Percentiles rank a stretch among this genome's conserved stretches.
These are phyloP conservation scores for Eutrema japonicum DNA, from an alignment of 345 rosid species.

Conservation along the genomic window DNA sequence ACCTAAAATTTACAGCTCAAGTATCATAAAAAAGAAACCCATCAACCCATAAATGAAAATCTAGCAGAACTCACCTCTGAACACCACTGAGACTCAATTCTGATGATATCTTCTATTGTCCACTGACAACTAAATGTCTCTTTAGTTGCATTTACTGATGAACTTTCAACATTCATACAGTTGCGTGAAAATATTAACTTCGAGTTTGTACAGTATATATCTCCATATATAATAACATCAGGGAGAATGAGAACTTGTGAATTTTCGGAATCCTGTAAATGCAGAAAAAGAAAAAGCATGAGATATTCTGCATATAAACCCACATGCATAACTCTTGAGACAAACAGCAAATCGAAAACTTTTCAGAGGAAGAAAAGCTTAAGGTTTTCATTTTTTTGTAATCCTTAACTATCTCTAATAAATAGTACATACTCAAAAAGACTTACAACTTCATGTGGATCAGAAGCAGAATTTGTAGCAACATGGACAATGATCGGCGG, in stretches of 20 bases:
- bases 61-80: slow-evolving; percentile 50
- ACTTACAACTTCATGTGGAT: slow-evolving; percentile 37
- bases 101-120: slow-evolving; percentile 55
- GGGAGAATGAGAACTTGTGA: slow-evolving; percentile 53
- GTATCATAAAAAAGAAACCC: slow-evolving; percentile 6
- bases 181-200: slow-evolving; percentile 54
- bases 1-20: slow-evolving; percentile 50
- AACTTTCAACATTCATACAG: slow-evolving; percentile 57
- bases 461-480: slow-evolving; percentile 22
- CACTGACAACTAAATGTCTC: slow-evolving; percentile 51
- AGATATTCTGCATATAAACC: slow-evolving; percentile 19
- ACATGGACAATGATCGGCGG: no score
- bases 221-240: slow-evolving; percentile 54
- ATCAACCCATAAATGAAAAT: slow-evolving; percentile 20
- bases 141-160: slow-evolving; percentile 48
- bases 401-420: slow-evolving; percentile 4
- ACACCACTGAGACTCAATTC: slow-evolving; percentile 60
- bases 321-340: slow-evolving; percentile 6
- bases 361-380: slow-evolving; percentile 10
- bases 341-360: slow-evolving; percentile 18
- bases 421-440: slow-evolving; percentile 6
- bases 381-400: not conserved
- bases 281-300: slow-evolving; percentile 14
- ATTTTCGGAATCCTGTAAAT: slow-evolving; percentile 54
- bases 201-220: slow-evolving; percentile 51